Conservation (phyloP, 352 stramenopile species). For the Phytophthora foliorum region DNA sequence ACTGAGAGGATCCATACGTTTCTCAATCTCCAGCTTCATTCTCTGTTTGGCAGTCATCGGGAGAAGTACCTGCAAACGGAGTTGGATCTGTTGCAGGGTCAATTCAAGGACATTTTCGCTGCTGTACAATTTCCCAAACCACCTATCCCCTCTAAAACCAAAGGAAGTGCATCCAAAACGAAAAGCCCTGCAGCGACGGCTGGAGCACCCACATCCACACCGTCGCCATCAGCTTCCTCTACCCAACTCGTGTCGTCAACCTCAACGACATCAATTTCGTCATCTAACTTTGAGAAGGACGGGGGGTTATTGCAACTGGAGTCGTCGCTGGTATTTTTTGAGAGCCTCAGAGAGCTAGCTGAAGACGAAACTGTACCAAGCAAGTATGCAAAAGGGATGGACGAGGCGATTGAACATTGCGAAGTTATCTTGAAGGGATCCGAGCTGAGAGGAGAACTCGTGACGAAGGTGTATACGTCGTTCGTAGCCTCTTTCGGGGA, state of each 20-base stretch:
- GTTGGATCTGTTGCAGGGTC: constrained; percentile 63
- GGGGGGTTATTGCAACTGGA: constrained; percentile 34
- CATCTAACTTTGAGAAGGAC: constrained; percentile 64
- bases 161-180: constrained; percentile 34
- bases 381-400: constrained; percentile 51
- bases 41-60: constrained; percentile 78
- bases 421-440: constrained; percentile 74
- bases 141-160: constrained; percentile 38
- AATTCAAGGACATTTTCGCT: constrained; percentile 53
- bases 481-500: constrained; percentile 72
- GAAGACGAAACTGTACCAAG: constrained; percentile 52
- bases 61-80: constrained; percentile 76
- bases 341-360: constrained; percentile 56
- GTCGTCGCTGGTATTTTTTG: constrained; percentile 57
- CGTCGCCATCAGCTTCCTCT: constrained; percentile 36
- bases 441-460: constrained; percentile 70
- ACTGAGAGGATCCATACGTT: constrained; percentile 73
- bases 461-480: constrained; percentile 75
- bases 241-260: constrained; percentile 35
- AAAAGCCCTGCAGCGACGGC: constrained; percentile 17
- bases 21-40: constrained; percentile 79
- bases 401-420: constrained; percentile 59
- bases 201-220: constrained; percentile 15
- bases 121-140: constrained; percentile 65
- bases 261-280: constrained; percentile 43